Base-by-base conservation (phyloP, 768 basidiomycete genomes). In the Mycena olivaceomarginata region DNA sequence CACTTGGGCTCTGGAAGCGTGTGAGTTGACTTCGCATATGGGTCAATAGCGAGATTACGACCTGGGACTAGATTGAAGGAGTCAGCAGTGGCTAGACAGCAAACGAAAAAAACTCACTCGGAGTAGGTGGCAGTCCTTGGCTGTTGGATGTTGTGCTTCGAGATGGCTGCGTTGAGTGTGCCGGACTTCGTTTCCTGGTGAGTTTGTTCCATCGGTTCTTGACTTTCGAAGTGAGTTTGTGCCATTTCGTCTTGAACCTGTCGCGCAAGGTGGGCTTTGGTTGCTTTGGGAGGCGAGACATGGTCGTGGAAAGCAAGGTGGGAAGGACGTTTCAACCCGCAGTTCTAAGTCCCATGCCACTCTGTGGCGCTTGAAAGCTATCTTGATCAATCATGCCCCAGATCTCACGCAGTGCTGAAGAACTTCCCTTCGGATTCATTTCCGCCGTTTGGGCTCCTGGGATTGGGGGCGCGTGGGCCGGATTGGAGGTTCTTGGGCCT, bases 301-400 rank as follows among this genome's bases (percentile, higher is more conserved):
- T 67, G 48, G 48, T 51, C 66, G 46, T 51, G 41, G 66, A 67
- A 51, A 53, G 46, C 66, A 39, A 67, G 46, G 25, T 67, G 65
- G 13, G 37, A 48, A 48, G 62, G 31, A 31, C 31, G 31, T 31
- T 56, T 56, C 53, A 4, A 25, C n/a, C 4, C 53, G 4, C 53
- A 56, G 53, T 56, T 25, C 5, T 18, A 22, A 40, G 37, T 40
- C 59, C 53, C 37, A 62, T 39, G 59, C 40, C 59, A 62, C 59
- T 62, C 60, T 40, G 37, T 62, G 60, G 60, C 60, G 16, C 60
- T 40, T 8, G 40, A 37, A 40, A 20, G 57, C 15, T 11, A 59
- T 59, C 57, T 31, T 15, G 31, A 59, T 59, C 31, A 20, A 11
- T 39, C 37, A 31, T 0, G 31, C 31, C 31, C 31, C 31, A 31